Evolutionary conservation across 148 eudicot genomes (phyloP).

Genomic region (Rhododendron ferrugineum): DNA sequence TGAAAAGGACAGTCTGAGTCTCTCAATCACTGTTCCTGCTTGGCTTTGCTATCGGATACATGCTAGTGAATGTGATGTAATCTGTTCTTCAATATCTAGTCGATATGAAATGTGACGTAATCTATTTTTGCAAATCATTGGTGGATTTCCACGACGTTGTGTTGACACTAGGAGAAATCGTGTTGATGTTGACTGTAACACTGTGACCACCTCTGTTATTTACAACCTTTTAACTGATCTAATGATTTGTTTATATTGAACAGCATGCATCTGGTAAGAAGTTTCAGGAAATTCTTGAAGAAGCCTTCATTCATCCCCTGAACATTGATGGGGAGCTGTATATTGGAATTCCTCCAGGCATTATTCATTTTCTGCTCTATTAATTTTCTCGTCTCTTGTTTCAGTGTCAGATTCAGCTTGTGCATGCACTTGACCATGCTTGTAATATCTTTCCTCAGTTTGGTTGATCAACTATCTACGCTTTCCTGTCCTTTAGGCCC

Average conservation of each 20-base stretch:
- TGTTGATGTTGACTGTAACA: background rate
- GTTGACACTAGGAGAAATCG: background rate
- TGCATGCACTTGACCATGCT: background rate
- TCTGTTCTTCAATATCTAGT: background rate
- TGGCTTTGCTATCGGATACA: background rate
- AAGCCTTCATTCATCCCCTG: constrained; percentile 78
- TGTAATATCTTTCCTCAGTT: background rate
- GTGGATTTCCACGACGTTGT: background rate
- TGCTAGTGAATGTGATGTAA: background rate
- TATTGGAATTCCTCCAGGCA: constrained; percentile 97
- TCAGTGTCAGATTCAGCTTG: background rate
- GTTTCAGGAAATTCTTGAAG: constrained; percentile 91
- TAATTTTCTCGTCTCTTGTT: background rate
- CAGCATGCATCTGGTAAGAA: constrained; percentile 88
- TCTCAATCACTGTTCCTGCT: background rate
- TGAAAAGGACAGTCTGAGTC: background rate
- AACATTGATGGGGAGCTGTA: constrained; percentile 85
- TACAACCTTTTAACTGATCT: background rate
- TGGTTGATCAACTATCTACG: background rate
- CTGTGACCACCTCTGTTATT: background rate
- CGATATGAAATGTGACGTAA: background rate
- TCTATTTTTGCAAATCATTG: background rate
- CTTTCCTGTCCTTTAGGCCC: background rate
- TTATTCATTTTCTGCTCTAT: constrained; percentile 8
- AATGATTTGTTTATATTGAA: constrained; percentile 12